Base-by-base conservation (phyloP, 2,329 filamentous ascomycete genomes). In the Colletotrichum costaricense region DNA sequence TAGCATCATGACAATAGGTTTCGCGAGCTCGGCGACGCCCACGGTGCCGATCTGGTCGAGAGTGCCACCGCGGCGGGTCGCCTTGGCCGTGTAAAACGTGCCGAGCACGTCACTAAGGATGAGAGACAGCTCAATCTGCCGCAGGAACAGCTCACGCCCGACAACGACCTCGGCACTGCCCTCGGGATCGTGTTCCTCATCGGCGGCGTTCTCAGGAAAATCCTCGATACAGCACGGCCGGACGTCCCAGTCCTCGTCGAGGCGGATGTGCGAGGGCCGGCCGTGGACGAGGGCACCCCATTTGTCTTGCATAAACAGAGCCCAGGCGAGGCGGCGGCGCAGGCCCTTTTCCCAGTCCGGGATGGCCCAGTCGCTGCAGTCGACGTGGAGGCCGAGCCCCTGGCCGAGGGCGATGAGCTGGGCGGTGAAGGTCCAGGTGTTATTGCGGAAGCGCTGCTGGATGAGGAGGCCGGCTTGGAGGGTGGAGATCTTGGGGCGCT, bases 241-340 rank as follows among this genome's bases (percentile, higher is more conserved):
- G 2, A 91, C 85, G 28, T 86, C 86, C 90, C 90, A 92, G 76
- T 91, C 88, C 8, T 83, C 83, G 3, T 83, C 80, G 5, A 83
- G 83, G 12, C 80, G 80, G 28, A 91, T 88, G 64, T 90, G 86
- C 28, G 87, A 88, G 12, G 89, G 89, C 30, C 89, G 84, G 8
- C 90, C 90, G 75, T 90, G 87, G 33, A 89, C 86, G 49, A 90
- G 82, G 2, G 88, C 86, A 2, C 88, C 86, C 90, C 88, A 92
- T 76, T 89, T 90, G 75, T 93, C 91, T 77, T 93, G 91, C 85
- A 92, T 90, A 74, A 88, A 93, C 0, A 92, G 80, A 2, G 88
- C 90, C 91, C 91, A 93, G 0, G 89, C 90, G 0, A 93, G 81
- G 16, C 91, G 83, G 76, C 89, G 89, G 16, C 91, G 84, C 22